These are phyloP conservation scores for Lomentospora prolificans DNA, from an alignment of 2,329 filamentous ascomycete species.

Conservation along the genomic window DNA sequence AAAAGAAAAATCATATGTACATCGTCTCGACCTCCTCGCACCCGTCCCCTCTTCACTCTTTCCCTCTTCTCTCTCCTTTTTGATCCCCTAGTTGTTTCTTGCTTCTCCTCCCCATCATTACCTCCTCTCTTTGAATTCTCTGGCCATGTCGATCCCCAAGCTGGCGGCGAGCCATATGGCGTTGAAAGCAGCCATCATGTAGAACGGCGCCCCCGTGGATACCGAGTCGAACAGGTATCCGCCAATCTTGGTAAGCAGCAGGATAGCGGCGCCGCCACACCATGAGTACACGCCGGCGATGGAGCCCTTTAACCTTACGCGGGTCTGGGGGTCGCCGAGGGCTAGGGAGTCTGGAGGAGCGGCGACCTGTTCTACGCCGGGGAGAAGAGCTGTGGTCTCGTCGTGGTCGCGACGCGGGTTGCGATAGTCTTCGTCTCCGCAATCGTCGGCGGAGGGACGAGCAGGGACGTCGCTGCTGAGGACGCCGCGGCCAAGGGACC, in stretches of 20 bases:
- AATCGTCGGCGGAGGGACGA: conserved; percentile 20
- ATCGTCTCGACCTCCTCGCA: no score
- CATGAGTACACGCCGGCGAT: conserved; percentile 93
- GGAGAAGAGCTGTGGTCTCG: conserved; percentile 11
- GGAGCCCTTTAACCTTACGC: conserved; percentile 70
- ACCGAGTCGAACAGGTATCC: conserved; percentile 74
- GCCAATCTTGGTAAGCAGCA: conserved; percentile 84
- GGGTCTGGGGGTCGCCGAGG: conserved; percentile 27
- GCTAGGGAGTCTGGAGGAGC: conserved; percentile 15
- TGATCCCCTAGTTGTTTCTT: no score
- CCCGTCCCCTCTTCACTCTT: no score
- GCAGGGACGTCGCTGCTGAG: conserved; percentile 38
- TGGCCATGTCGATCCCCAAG: conserved; percentile 38
- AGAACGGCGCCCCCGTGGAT: conserved; percentile 74
- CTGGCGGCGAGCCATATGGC: conserved; percentile 53
- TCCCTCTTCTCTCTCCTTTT: no score
- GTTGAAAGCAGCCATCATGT: conserved; percentile 89
- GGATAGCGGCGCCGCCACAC: conserved; percentile 79
- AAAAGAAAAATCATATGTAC: no score
- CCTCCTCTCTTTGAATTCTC: conserved; percentile 21
- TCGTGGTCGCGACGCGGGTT: conserved; percentile 7
- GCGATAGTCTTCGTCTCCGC: conserved; percentile 27
- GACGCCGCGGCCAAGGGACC: conserved; percentile 73
- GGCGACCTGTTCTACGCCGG: neutral
- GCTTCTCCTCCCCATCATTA: no score